Conservation (phyloP, 2,329 filamentous ascomycete species). For the Ceratocystis huliohia region DNA sequence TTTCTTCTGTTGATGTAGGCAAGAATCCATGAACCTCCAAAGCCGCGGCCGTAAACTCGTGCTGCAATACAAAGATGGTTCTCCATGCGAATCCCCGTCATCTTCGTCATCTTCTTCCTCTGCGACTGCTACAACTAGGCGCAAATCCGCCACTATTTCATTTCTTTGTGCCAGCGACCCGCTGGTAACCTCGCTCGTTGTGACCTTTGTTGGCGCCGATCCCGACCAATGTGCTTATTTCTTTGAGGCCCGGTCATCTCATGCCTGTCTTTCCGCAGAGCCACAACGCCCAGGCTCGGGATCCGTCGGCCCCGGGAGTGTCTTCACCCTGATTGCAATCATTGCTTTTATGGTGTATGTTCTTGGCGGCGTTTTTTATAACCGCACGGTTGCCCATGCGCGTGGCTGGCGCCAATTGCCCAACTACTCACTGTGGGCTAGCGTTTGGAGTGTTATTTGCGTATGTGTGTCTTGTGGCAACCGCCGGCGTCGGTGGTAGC, state of each 20-base stretch:
- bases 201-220: conserved; percentile 72
- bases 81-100: conserved; percentile 47
- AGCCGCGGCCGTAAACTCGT: conserved; percentile 62
- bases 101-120: conserved; percentile 14
- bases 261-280: conserved; percentile 59
- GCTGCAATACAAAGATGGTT: conserved; percentile 64
- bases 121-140: conserved; percentile 27
- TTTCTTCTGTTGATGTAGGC: conserved; percentile 29
- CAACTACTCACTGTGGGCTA: conserved; percentile 86
- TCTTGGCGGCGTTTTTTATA: conserved; percentile 87
- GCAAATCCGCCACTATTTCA: conserved; percentile 77
- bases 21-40: conserved; percentile 41
- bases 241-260: conserved; percentile 78
- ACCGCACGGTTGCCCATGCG: conserved; percentile 85
- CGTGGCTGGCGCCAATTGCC: conserved; percentile 90
- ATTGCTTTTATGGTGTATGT: conserved; percentile 76
- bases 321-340: conserved; percentile 77
- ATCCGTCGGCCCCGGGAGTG: conserved; percentile 53
- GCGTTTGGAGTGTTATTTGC: conserved; percentile 43
- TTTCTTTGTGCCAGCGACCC: conserved; percentile 86
- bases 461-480: conserved; percentile 20
- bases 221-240: conserved; percentile 90
- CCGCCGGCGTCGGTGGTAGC: conserved; percentile 19
- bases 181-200: conserved; percentile 49
- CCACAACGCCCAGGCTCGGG: conserved; percentile 55